Evolutionary conservation across 495 filamentous ascomycete genomes (phyloP).

Genomic region (Aspergillus leporis): DNA sequence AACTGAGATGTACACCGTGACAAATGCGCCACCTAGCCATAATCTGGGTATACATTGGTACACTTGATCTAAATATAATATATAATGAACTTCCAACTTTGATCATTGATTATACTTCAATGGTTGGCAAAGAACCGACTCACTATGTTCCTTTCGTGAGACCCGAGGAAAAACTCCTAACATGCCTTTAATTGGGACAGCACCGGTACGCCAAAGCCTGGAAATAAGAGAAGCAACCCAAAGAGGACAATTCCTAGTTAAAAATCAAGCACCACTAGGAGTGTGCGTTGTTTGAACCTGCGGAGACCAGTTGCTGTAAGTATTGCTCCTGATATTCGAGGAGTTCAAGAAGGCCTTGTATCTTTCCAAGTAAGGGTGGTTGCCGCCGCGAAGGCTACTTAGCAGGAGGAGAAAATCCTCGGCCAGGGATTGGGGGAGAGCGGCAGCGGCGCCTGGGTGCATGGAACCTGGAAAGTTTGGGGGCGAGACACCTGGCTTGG

Average conservation of each 20-base stretch:
- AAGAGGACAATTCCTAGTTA: neutral
- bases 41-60: neutral
- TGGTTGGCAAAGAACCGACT: neutral
- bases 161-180: neutral
- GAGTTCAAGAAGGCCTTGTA: slow-evolving; percentile 35
- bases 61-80: neutral
- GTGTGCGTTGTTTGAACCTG: slow-evolving; percentile 14
- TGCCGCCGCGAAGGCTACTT: slow-evolving; percentile 40
- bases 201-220: neutral
- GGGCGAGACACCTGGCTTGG: neutral
- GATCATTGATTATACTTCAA: neutral
- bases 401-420: slow-evolving; percentile 38
- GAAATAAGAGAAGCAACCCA: neutral
- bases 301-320: slow-evolving; percentile 22
- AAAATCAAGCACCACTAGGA: neutral
- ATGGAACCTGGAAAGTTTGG: slow-evolving; percentile 22
- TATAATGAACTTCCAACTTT: neutral
- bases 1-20: neutral
- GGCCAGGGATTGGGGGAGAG: slow-evolving; percentile 28
- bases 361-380: slow-evolving; percentile 41
- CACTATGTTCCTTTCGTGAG: neutral
- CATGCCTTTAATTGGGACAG: neutral
- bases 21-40: neutral
- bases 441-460: slow-evolving; percentile 16
- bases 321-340: slow-evolving; percentile 22